Evolutionary conservation across 495 filamentous ascomycete genomes (phyloP).

Genomic region (Aspergillus campestris): DNA sequence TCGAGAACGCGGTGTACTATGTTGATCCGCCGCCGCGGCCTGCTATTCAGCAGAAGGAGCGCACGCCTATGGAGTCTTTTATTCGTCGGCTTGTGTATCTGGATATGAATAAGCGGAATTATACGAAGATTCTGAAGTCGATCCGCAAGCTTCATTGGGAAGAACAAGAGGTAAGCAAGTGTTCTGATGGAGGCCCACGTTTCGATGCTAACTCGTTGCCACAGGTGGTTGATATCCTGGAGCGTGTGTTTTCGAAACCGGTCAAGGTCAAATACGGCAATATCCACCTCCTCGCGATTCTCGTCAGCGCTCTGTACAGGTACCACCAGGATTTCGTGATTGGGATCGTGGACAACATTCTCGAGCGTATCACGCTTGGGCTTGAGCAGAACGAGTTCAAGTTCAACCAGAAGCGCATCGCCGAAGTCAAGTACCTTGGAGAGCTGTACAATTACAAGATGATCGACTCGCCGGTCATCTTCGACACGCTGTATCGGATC

Average conservation of each 20-base stretch:
- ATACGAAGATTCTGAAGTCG: slow-evolving; percentile 85
- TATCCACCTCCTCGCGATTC: slow-evolving; percentile 86
- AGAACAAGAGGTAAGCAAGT: slow-evolving; percentile 59
- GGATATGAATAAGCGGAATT: slow-evolving; percentile 89
- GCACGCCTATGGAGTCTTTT: slow-evolving; percentile 86
- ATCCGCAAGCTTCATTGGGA: slow-evolving; percentile 97
- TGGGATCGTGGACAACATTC: slow-evolving; percentile 76
- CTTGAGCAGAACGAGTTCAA: slow-evolving; percentile 96
- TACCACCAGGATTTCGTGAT: slow-evolving; percentile 91
- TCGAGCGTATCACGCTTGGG: slow-evolving; percentile 82
- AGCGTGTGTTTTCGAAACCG: slow-evolving; percentile 90
- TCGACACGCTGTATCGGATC: slow-evolving; percentile 91
- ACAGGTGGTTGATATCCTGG: slow-evolving; percentile 69
- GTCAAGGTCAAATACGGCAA: slow-evolving; percentile 97
- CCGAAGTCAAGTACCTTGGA: slow-evolving; percentile 92
- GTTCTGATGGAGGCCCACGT: background rate
- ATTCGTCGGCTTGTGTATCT: slow-evolving; percentile 84
- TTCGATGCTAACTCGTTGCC: slow-evolving; percentile 8
- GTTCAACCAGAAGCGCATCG: slow-evolving; percentile 90
- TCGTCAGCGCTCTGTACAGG: slow-evolving; percentile 78
- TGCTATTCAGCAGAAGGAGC: slow-evolving; percentile 92
- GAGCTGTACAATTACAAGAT: slow-evolving; percentile 98
- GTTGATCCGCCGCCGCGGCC: slow-evolving; percentile 91
- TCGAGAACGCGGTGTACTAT: slow-evolving; percentile 98
- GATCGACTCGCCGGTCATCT: slow-evolving; percentile 91